Evolutionary conservation across 2,329 filamentous ascomycete species (phyloP).

Genomic region (Onygenales sp.): DNA sequence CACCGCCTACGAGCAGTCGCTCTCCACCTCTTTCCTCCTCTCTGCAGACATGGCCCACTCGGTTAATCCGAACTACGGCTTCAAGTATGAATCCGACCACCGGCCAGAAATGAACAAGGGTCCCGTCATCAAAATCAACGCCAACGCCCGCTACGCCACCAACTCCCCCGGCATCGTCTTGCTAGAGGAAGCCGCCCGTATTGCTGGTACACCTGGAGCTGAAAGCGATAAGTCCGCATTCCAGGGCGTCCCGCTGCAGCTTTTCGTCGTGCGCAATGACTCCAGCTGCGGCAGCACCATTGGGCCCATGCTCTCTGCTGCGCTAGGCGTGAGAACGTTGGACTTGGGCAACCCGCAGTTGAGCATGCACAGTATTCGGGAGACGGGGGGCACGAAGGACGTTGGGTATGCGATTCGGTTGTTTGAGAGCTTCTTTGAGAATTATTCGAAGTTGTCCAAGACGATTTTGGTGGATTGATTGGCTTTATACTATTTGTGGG

Average conservation of each 20-base stretch:
- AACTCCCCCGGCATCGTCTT: conserved; percentile 93
- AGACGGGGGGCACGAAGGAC: conserved; percentile 82
- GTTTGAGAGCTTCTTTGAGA: conserved; percentile 78
- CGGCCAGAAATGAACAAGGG: conserved; percentile 93
- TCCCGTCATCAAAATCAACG: conserved; percentile 95
- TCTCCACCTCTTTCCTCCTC: conserved; percentile 83
- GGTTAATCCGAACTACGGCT: conserved; percentile 87
- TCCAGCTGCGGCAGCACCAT: conserved; percentile 93
- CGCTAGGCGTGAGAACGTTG: conserved; percentile 75
- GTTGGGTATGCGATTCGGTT: conserved; percentile 76
- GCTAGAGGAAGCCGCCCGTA: conserved; percentile 70
- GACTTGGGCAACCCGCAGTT: conserved; percentile 91
- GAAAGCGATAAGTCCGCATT: conserved; percentile 34
- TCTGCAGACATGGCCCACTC: conserved; percentile 97
- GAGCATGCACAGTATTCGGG: conserved; percentile 93
- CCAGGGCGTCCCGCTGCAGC: conserved; percentile 67
- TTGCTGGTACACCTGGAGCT: conserved; percentile 24
- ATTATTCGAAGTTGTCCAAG: conserved; percentile 72
- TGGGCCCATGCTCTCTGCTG: conserved; percentile 87
- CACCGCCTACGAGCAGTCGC: conserved; percentile 87
- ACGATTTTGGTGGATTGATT: conserved; percentile 72
- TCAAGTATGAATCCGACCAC: conserved; percentile 86
- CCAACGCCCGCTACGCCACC: conserved; percentile 92
- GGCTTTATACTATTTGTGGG: neutral
- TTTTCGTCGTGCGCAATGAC: conserved; percentile 95